These are phyloP conservation scores for Alternaria sp. DNA, from an alignment of 2,329 filamentous ascomycete genomes.

Conservation along the genomic window DNA sequence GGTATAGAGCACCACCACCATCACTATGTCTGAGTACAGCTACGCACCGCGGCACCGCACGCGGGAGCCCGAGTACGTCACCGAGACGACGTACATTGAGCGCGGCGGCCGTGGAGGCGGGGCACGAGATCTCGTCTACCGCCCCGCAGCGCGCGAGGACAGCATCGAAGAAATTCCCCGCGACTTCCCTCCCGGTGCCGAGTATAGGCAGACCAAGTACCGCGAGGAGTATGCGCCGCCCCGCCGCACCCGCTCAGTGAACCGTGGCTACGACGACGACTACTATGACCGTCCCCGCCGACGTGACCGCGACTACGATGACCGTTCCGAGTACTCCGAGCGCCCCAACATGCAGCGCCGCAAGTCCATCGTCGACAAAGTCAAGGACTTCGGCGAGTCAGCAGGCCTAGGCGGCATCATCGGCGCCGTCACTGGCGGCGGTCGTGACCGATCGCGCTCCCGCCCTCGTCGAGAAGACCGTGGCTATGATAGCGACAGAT, in stretches of 20 bases:
- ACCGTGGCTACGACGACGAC: slow-evolving; percentile 65
- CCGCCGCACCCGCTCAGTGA: slow-evolving; percentile 70
- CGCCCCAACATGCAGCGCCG: slow-evolving; percentile 55
- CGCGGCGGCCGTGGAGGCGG: slow-evolving; percentile 53
- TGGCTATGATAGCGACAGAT: slow-evolving; percentile 54
- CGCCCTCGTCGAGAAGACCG: slow-evolving; percentile 51
- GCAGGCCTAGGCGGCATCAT: slow-evolving; percentile 64
- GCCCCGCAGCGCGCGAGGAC: slow-evolving; percentile 66
- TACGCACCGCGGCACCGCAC: slow-evolving; percentile 57
- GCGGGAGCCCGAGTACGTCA: slow-evolving; percentile 58
- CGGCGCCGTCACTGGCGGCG: slow-evolving; percentile 59
- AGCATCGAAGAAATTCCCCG: slow-evolving; percentile 86
- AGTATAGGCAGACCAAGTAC: slow-evolving; percentile 55
- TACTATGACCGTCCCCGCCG: slow-evolving; percentile 47
- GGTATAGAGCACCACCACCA: slow-evolving; percentile 43
- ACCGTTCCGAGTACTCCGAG: slow-evolving; percentile 53
- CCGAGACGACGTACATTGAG: slow-evolving; percentile 59
- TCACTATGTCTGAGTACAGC: slow-evolving; percentile 58
- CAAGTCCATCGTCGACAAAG: slow-evolving; percentile 64
- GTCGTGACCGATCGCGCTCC: slow-evolving; percentile 64
- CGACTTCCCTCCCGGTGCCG: slow-evolving; percentile 75
- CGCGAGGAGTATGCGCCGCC: slow-evolving; percentile 59
- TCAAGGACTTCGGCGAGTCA: slow-evolving; percentile 62
- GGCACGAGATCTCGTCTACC: slow-evolving; percentile 58
- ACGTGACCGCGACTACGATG: slow-evolving; percentile 56